These are phyloP conservation scores for Incumbomyces lentus DNA, from an alignment of 2,329 filamentous ascomycete species.

Conservation along the genomic window DNA sequence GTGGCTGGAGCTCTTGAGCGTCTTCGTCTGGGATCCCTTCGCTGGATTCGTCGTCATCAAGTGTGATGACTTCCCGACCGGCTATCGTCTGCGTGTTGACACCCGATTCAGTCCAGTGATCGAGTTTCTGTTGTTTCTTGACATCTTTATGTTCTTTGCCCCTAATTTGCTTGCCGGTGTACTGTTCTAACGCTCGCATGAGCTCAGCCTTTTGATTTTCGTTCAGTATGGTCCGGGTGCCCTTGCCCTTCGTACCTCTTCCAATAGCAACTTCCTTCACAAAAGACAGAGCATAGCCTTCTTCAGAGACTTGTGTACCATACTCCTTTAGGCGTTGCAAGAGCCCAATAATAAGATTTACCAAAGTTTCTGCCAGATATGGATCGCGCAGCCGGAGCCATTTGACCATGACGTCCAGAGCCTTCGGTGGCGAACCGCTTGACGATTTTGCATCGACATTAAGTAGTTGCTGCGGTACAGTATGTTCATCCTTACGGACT, in stretches of 20 bases:
- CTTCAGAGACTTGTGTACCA: slow-evolving; percentile 36
- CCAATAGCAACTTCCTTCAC: slow-evolving; percentile 44
- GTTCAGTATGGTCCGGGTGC: slow-evolving; percentile 67
- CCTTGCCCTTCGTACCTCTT: slow-evolving; percentile 29
- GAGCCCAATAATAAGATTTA: slow-evolving; percentile 74
- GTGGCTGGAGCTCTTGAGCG: slow-evolving; percentile 11
- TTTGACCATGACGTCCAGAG: slow-evolving; percentile 62
- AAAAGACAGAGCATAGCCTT: slow-evolving; percentile 55
- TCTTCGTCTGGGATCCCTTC: slow-evolving; percentile 29
- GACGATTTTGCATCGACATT: slow-evolving; percentile 6
- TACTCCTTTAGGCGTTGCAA: slow-evolving; percentile 58
- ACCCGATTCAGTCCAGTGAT: slow-evolving; percentile 23
- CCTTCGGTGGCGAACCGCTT: slow-evolving; percentile 44
- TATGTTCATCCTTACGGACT: slow-evolving; percentile 28
- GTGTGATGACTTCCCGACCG: slow-evolving; percentile 14
- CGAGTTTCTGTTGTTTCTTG: slow-evolving; percentile 32
- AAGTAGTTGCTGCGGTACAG: slow-evolving; percentile 49
- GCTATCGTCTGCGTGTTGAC: slow-evolving; percentile 17
- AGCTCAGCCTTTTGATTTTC: slow-evolving; percentile 78
- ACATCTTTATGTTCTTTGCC: slow-evolving; percentile 29
- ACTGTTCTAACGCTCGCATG: slow-evolving; percentile 48
- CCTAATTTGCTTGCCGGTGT: slow-evolving; percentile 36
- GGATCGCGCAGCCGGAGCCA: slow-evolving; percentile 86
- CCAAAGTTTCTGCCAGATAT: slow-evolving; percentile 72
- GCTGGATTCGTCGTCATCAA: slow-evolving; percentile 30